Conservation (phyloP, 768 basidiomycete genomes). For the Pseudohyphozyma bogoriensis region DNA sequence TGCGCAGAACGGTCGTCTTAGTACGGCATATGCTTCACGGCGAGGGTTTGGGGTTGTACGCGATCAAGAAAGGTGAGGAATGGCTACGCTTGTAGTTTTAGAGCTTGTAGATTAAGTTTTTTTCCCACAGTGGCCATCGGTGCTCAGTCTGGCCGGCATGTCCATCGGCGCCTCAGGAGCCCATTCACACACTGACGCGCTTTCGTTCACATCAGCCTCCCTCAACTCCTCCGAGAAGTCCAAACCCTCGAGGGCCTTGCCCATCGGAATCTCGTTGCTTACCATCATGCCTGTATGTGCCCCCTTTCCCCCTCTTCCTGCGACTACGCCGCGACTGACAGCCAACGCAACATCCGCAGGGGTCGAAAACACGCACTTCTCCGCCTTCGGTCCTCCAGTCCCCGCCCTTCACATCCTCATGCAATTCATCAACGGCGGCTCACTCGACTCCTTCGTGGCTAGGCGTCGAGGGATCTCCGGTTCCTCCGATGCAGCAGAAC, state of each 20-base stretch:
- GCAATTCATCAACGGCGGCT: constrained; percentile 41
- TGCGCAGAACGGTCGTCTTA: constrained; percentile 13
- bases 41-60: constrained; percentile 26
- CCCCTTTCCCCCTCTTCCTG: constrained; percentile 14
- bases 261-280: constrained; percentile 42
- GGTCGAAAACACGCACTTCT: constrained; percentile 1
- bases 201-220: background rate
- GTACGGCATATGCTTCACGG: constrained; percentile 26
- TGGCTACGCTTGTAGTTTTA: background rate
- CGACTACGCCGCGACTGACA: background rate
- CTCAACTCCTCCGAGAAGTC: constrained; percentile 35
- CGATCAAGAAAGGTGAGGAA: constrained; percentile 24
- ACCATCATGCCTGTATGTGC: constrained; percentile 42
- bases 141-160: constrained; percentile 36
- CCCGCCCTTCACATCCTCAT: constrained; percentile 41
- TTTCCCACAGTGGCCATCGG: constrained; percentile 36
- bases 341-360: background rate
- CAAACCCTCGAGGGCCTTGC: constrained; percentile 38
- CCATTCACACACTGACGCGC: background rate
- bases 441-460: constrained; percentile 30
- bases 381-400: constrained; percentile 38
- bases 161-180: constrained; percentile 9
- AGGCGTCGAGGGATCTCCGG: background rate
- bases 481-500: background rate
- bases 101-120: background rate